Conservation (phyloP, 2,329 filamentous ascomycete genomes). For the Fusarium equiseti region DNA sequence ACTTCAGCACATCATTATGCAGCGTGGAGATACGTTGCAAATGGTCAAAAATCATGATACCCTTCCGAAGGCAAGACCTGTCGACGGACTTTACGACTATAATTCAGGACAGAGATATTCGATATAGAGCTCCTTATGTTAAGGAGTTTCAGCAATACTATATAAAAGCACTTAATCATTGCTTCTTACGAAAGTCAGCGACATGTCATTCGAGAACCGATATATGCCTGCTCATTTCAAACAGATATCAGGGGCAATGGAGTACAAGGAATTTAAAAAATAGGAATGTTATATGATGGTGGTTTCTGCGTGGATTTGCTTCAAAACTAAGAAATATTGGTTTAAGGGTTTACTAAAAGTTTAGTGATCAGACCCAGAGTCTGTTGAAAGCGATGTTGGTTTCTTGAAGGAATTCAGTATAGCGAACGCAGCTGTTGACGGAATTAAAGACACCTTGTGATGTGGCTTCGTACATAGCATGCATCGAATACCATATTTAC, state of each 20-base stretch:
- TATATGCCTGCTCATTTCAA: neutral
- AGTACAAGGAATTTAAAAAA: constrained; percentile 26
- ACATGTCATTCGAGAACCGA: constrained; percentile 17
- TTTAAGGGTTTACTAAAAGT: constrained; percentile 18
- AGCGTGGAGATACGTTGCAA: neutral
- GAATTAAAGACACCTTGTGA: neutral
- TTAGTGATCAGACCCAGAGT: constrained; percentile 25
- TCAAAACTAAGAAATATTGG: constrained; percentile 6
- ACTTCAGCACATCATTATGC: constrained; percentile 1
- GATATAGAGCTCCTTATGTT: constrained; percentile 17
- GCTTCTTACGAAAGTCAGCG: constrained; percentile 18
- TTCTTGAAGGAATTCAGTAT: constrained; percentile 2
- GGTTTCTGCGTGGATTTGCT: constrained; percentile 2
- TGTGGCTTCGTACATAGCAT: neutral
- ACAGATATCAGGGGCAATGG: constrained; percentile 10
- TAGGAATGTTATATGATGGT: constrained; percentile 9
- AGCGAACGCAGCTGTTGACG: constrained; percentile 8
- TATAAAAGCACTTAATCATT: constrained; percentile 32
- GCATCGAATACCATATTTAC: constrained; percentile 23
- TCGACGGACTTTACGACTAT: constrained; percentile 33
- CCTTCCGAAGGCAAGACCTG: constrained; percentile 13
- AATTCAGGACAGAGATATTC: constrained; percentile 14
- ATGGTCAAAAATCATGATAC: constrained; percentile 9
- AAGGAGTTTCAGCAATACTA: constrained; percentile 27
- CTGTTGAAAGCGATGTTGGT: constrained; percentile 14